A percentile compares a stretch with the other conserved stretches of the same genome.
These are phyloP conservation scores for Phytophthora vignae DNA, from an alignment of 352 stramenopile genomes.

Conservation along the genomic window DNA sequence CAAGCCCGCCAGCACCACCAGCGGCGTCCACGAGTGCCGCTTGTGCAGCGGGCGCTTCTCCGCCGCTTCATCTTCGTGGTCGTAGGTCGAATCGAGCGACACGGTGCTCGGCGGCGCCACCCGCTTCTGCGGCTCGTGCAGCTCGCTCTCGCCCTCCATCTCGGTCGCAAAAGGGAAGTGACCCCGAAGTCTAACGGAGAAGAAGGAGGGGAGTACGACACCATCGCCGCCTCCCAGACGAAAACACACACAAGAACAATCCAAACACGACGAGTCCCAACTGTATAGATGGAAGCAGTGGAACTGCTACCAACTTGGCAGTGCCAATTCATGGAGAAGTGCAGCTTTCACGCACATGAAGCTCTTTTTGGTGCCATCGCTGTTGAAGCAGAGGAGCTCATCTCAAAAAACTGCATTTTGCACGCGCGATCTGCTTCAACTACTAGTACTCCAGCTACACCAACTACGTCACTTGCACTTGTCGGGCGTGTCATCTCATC, in stretches of 20 bases:
- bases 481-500: constrained; percentile 14
- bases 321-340: too few species aligned
- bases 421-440: not conserved
- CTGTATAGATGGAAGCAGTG: too few species aligned
- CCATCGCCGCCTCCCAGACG: constrained; percentile 32
- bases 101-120: constrained; percentile 30
- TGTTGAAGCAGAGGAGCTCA: not conserved
- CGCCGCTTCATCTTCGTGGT: constrained; percentile 3
- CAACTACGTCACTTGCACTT: constrained; percentile 22
- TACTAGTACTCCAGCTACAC: too few species aligned
- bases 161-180: constrained; percentile 23
- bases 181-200: constrained; percentile 8
- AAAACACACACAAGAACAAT: not conserved
- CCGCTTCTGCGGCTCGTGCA: constrained; percentile 20
- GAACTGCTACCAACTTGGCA: too few species aligned
- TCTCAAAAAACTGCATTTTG: constrained; percentile 2
- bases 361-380: not conserved
- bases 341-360: not conserved
- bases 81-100: constrained; percentile 37
- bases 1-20: constrained; percentile 21
- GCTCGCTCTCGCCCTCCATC: constrained; percentile 27
- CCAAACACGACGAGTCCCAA: not conserved
- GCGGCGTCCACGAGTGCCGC: constrained; percentile 13
- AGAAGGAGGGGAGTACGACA: constrained; percentile 17
- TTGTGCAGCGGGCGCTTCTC: constrained; percentile 5